Evolutionary conservation across 306 rosid genomes (phyloP).

Genomic region (Malus domestica): ASM211411v1 NC_041798.1:6573501-6574000

Average conservation of each 20-base stretch:
- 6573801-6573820: constrained; percentile 21
- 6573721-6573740: constrained; percentile 20
- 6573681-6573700: constrained; percentile 17
- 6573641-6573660: constrained; percentile 37
- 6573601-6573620: constrained; percentile 38
- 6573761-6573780: constrained; percentile 28
- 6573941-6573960: constrained; percentile 35
- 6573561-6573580: constrained; percentile 36
- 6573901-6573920: constrained; percentile 27
- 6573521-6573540: constrained; percentile 21
- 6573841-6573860: constrained; percentile 30
- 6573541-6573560: constrained; percentile 24
- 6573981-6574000: constrained; percentile 39
- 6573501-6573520: neutral
- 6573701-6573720: constrained; percentile 18
- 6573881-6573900: constrained; percentile 21
- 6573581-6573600: constrained; percentile 23
- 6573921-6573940: constrained; percentile 29
- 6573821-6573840: constrained; percentile 27
- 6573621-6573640: constrained; percentile 19
- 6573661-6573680: constrained; percentile 22
- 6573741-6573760: constrained; percentile 3
- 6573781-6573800: constrained; percentile 43
- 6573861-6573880: constrained; percentile 24
- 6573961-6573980: constrained; percentile 29